Conservation (phyloP, 2,329 filamentous ascomycete genomes). For the Xenoacremonium recifei region DNA sequence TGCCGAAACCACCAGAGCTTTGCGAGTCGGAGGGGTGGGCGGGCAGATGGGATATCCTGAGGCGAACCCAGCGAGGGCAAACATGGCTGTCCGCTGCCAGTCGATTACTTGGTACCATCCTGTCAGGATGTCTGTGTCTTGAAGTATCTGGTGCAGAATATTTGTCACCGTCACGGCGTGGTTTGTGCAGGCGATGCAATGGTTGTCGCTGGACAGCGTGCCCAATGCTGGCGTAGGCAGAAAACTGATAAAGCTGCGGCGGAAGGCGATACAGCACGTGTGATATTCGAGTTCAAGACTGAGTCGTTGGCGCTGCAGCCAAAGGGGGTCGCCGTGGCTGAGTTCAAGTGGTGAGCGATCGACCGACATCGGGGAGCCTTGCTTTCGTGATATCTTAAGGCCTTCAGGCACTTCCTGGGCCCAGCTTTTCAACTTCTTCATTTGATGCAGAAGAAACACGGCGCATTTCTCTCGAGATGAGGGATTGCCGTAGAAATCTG, state of each 20-base stretch:
- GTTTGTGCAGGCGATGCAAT: constrained; percentile 20
- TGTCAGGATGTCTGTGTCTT: constrained; percentile 24
- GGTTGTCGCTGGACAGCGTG: constrained; percentile 24
- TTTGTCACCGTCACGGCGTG: constrained; percentile 26
- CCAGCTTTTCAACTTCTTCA: constrained; percentile 29
- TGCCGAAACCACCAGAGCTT: constrained; percentile 11
- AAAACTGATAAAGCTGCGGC: constrained; percentile 40
- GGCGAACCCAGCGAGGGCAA: constrained; percentile 19
- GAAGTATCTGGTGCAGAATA: constrained; percentile 26
- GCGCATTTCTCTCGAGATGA: constrained; percentile 25
- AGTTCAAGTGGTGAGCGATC: constrained; percentile 31
- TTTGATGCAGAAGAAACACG: constrained; percentile 24
- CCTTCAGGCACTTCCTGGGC: constrained; percentile 31
- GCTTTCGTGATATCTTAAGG: constrained; percentile 36
- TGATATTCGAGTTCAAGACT: constrained; percentile 44
- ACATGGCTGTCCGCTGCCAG: constrained; percentile 27
- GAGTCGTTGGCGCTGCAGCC: constrained; percentile 41
- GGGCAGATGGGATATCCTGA: constrained; percentile 26
- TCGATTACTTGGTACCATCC: constrained; percentile 26
- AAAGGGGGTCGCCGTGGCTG: constrained; percentile 35
- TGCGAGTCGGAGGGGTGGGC: constrained; percentile 17
- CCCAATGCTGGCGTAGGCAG: constrained; percentile 24
- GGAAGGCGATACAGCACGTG: constrained; percentile 35
- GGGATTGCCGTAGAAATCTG: constrained; percentile 23
- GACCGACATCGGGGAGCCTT: constrained; percentile 35